A percentile compares a stretch with the other conserved stretches of the same genome.
These are phyloP conservation scores for Rhazya stricta DNA, from an alignment of 257 asterid species.

Conservation along the genomic window DNA sequence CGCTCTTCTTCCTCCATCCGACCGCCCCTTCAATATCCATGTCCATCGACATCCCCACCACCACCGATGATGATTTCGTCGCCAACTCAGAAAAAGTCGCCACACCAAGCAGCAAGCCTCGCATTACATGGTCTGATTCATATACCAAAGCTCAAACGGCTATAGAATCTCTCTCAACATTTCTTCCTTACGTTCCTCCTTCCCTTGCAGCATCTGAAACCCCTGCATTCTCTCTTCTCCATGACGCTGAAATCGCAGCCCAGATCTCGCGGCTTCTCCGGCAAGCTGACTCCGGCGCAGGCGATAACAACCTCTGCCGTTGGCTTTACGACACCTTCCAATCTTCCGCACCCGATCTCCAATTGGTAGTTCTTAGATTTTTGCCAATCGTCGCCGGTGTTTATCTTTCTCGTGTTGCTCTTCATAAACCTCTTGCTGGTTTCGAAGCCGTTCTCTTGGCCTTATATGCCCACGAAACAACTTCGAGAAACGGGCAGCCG, in stretches of 20 bases:
- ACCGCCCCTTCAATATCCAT: neutral
- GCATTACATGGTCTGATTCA: slow-evolving; percentile 72
- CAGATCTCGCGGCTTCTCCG: slow-evolving; percentile 61
- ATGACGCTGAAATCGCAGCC: slow-evolving; percentile 43
- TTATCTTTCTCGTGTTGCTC: slow-evolving; percentile 69
- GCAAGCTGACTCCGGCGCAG: slow-evolving; percentile 75
- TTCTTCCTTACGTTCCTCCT: slow-evolving; percentile 50
- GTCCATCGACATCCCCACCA: slow-evolving; percentile 13
- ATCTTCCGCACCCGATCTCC: slow-evolving; percentile 62
- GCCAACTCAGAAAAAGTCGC: neutral
- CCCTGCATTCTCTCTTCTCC: slow-evolving; percentile 71
- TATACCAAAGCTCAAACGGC: slow-evolving; percentile 55
- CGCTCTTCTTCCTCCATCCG: neutral
- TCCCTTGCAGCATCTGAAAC: slow-evolving; percentile 52
- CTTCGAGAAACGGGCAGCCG: slow-evolving; percentile 52
- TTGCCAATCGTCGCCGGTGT: slow-evolving; percentile 70
- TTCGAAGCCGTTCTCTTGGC: slow-evolving; percentile 82
- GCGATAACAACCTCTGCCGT: slow-evolving; percentile 70
- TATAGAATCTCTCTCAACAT: slow-evolving; percentile 52
- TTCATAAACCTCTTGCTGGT: slow-evolving; percentile 69
- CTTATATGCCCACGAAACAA: slow-evolving; percentile 65
- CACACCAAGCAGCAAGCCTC: slow-evolving; percentile 28
- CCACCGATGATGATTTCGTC: neutral
- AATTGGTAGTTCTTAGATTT: slow-evolving; percentile 73
- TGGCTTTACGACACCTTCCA: slow-evolving; percentile 98